Evolutionary conservation across 2,329 filamentous ascomycete genomes (phyloP).

Genomic region (Exophiala aquamarina): DNA sequence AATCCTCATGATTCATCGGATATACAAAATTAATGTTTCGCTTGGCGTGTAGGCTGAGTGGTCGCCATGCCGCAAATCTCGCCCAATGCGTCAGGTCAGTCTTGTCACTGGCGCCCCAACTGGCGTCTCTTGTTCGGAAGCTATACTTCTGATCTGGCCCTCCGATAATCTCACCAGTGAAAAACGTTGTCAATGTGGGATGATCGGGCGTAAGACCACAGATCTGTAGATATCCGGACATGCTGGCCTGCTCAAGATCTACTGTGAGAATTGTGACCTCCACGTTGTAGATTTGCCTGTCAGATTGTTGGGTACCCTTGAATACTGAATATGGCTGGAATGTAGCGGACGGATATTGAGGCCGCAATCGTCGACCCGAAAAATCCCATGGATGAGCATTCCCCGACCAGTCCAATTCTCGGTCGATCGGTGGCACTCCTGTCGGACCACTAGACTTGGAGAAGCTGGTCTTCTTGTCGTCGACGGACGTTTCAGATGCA

Average conservation of each 20-base stretch:
- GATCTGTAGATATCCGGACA: slow-evolving; percentile 93
- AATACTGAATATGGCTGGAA: slow-evolving; percentile 86
- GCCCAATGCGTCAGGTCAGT: slow-evolving; percentile 92
- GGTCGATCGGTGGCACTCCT: slow-evolving; percentile 22
- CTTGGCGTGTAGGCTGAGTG: slow-evolving; percentile 65
- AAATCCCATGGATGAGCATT: slow-evolving; percentile 23
- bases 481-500: slow-evolving; percentile 1
- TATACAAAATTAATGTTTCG: slow-evolving; percentile 29
- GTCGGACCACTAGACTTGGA: neutral
- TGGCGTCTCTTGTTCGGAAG: slow-evolving; percentile 85
- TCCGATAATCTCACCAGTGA: slow-evolving; percentile 97
- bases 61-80: slow-evolving; percentile 83
- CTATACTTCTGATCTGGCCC: slow-evolving; percentile 68
- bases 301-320: slow-evolving; percentile 86
- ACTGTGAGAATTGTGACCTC: slow-evolving; percentile 97
- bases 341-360: slow-evolving; percentile 80
- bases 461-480: neutral
- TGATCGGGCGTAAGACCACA: slow-evolving; percentile 97
- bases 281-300: slow-evolving; percentile 89
- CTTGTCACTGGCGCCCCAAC: slow-evolving; percentile 90
- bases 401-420: slow-evolving; percentile 22
- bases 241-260: slow-evolving; percentile 87
- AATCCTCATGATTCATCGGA: slow-evolving; percentile 48
- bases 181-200: slow-evolving; percentile 96
- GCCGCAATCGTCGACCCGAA: slow-evolving; percentile 44